phyloP scores from a whole-genome alignment of 371 early-diverging fungal species.

The Mortierella sp. region DNA sequence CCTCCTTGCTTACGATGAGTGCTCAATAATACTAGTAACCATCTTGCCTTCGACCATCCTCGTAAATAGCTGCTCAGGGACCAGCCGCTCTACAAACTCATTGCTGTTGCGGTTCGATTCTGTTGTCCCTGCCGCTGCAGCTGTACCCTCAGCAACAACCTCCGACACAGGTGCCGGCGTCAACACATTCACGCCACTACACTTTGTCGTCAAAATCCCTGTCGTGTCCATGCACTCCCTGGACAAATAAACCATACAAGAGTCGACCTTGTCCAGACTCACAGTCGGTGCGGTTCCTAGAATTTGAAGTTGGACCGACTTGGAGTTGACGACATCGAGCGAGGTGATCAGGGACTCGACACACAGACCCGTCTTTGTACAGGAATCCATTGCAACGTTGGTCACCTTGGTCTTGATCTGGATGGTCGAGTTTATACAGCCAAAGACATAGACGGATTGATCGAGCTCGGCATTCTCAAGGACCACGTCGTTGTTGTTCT shows the following conservation, averaged over 20 bases:
- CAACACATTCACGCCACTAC: slow-evolving; percentile 88
- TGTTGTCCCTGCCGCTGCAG: neutral
- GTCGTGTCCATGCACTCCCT: slow-evolving; percentile 81
- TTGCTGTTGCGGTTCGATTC: slow-evolving; percentile 74
- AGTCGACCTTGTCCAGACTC: slow-evolving; percentile 94
- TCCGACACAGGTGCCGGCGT: slow-evolving; percentile 58
- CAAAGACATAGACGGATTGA: slow-evolving; percentile 93
- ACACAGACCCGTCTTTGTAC: slow-evolving; percentile 90
- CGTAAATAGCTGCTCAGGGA: slow-evolving; percentile 95
- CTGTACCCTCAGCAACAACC: neutral
- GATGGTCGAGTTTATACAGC: slow-evolving; percentile 91
- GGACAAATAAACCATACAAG: slow-evolving; percentile 89
- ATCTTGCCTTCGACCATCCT: slow-evolving; percentile 84
- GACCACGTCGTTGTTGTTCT: slow-evolving; percentile 80
- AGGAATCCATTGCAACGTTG: slow-evolving; percentile 86
- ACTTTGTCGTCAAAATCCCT: slow-evolving; percentile 93
- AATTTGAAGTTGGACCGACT: slow-evolving; percentile 92
- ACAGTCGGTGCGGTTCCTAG: slow-evolving; percentile 88
- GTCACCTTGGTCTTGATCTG: slow-evolving; percentile 94
- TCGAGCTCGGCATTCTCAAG: slow-evolving; percentile 87
- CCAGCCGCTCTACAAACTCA: slow-evolving; percentile 87
- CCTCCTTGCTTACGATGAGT: slow-evolving; percentile 43
- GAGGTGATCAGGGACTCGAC: slow-evolving; percentile 88
- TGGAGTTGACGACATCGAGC: slow-evolving; percentile 93
- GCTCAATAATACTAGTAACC: slow-evolving; percentile 88